Evolutionary conservation across 768 basidiomycete species (phyloP), one percentile per base, ranked within the genome.

Genomic region (Pisolithus microcarpus): DNA sequence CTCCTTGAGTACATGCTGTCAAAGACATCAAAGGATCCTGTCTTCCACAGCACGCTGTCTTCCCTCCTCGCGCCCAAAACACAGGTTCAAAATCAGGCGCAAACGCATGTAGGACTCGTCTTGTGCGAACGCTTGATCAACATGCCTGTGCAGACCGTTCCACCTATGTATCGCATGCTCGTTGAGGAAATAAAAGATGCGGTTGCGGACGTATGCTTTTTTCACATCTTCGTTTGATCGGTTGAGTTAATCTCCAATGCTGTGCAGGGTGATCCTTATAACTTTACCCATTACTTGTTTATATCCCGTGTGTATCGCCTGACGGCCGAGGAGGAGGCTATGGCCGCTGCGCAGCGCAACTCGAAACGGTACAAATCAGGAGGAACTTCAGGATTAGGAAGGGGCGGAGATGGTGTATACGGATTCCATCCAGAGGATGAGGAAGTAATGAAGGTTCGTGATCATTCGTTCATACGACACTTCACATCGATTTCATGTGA

Each of bases 161-260:
- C 92, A 5, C 93, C 91, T 1, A 86, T 96, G 84, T 97, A 94
- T 66, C 75, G 75, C 40, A 92, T 97, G 87, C 75, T 98, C 21
- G 70, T 74, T 0, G 82, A 88, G 43, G 95, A 99, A 65, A 72
- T 96, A n/a, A 72, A 81, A 36, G 81, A 75, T 71, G 88, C 87
- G 3, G 67, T 79, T 36, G 73, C 77, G 45, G 81, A 85, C 46
- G 89, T 86, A 51, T 48, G 80, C 72, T 1, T 18, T 1, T n/a
- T 48, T 50, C 16, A n/a, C 16, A 39, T 13, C 40, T 16, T 10
- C 23, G 39, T 47, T 50, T 19, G 45, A 46, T 47, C 19, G 19
- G 40, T 24, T 18, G 1, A 7, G 18, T 36, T 48, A 36, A 54
- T 46, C 18, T 38, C 38, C 10, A 34, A 4, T 50, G 76, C 43